Conservation (phyloP, 2,329 filamentous ascomycete genomes). For the Tympanopsis confertula region DNA sequence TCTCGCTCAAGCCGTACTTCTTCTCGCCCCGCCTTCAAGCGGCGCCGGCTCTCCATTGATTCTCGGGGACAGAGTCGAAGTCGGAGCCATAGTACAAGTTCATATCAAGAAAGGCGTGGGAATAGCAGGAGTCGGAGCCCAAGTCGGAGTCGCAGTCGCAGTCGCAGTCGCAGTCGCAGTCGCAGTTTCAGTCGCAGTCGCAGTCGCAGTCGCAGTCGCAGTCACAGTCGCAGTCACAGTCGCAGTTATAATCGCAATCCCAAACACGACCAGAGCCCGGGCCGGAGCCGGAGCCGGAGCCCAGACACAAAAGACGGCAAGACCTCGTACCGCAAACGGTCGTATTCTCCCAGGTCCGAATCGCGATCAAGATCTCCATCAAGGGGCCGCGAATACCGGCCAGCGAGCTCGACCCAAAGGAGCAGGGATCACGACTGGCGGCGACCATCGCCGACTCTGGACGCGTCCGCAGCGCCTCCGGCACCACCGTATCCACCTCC, state of each 20-base stretch:
- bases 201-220: constrained; percentile 8
- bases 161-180: constrained; percentile 16
- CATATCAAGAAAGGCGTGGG: too few relatives aligned
- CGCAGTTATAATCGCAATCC: constrained; percentile 8
- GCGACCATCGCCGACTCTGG: too few relatives aligned
- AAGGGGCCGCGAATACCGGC: background rate
- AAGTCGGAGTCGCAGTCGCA: constrained; percentile 10
- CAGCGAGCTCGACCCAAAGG: too few relatives aligned
- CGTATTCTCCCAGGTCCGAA: background rate
- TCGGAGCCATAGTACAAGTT: too few relatives aligned
- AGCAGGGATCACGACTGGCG: too few relatives aligned
- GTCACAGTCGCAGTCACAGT: constrained; percentile 6
- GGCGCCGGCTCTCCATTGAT: constrained; percentile 19
- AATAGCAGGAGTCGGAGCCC: background rate
- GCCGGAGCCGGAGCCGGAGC: constrained; percentile 2
- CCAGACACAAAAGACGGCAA: constrained; percentile 4
- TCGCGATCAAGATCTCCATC: background rate
- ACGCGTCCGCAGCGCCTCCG: too few relatives aligned
- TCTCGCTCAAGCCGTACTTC: constrained; percentile 18
- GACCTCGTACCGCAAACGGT: background rate
- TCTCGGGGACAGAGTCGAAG: constrained; percentile 5
- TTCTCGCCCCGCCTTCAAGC: constrained; percentile 24
- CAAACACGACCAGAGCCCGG: constrained; percentile 3
- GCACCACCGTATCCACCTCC: too few relatives aligned
- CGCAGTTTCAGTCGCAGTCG: constrained; percentile 11